phyloP scores from a whole-genome alignment of 257 asterid genomes.

The Plantago ovata region DNA sequence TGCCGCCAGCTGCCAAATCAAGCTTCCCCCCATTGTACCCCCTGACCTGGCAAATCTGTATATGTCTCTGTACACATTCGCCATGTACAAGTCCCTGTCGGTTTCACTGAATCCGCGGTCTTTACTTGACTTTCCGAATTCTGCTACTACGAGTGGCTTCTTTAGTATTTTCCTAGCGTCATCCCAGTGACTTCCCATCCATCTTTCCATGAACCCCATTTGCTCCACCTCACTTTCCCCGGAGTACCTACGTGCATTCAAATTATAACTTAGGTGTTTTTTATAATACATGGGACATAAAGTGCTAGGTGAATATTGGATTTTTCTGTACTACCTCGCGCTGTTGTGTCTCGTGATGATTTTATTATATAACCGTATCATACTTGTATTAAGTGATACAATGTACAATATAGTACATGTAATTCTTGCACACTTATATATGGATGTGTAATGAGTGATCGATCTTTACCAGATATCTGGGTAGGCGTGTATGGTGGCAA shows the following conservation, averaged over 20 bases:
- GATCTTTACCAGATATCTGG: constrained; percentile 51
- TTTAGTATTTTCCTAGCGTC: constrained; percentile 53
- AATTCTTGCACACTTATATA: no score
- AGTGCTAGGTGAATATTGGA: no score
- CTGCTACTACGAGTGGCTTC: constrained; percentile 61
- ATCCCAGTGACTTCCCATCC: constrained; percentile 63
- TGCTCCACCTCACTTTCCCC: constrained; percentile 52
- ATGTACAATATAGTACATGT: no score
- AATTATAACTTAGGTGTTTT: no score
- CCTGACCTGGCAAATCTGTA: constrained; percentile 52
- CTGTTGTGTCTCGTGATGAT: no score
- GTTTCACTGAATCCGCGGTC: constrained; percentile 41
- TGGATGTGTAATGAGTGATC: neutral
- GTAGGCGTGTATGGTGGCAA: constrained; percentile 73
- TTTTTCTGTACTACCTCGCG: no score
- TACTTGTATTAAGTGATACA: no score
- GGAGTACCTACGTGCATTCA: constrained; percentile 44
- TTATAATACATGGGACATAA: no score
- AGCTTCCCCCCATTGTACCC: constrained; percentile 67
- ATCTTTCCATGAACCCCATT: constrained; percentile 59
- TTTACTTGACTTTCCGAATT: constrained; percentile 65
- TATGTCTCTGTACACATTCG: constrained; percentile 38
- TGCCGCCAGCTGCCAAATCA: constrained; percentile 75
- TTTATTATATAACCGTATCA: no score
- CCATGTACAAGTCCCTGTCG: constrained; percentile 45